Conservation (phyloP, 495 filamentous ascomycete species). For the Xylaria venustula region DNA sequence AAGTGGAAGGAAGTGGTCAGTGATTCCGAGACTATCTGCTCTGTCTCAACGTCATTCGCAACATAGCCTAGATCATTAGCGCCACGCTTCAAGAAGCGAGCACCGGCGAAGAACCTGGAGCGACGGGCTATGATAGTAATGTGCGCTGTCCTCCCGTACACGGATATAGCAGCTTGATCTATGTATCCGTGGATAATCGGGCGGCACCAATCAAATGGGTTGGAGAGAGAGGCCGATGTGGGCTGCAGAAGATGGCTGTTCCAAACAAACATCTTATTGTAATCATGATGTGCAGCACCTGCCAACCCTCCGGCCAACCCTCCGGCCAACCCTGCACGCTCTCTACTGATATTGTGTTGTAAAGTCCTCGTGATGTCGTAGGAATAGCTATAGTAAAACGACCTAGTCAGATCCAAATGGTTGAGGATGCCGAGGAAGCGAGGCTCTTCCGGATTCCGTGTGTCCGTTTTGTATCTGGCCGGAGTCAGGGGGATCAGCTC, state of each 20-base stretch:
- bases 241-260: conserved; percentile 86
- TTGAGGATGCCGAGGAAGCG: conserved; percentile 85
- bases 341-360: conserved; percentile 86
- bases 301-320: conserved; percentile 56
- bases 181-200: conserved; percentile 96
- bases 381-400: conserved; percentile 98
- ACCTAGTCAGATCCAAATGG: conserved; percentile 83
- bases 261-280: conserved; percentile 97
- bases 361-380: conserved; percentile 93
- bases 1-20: conserved; percentile 94
- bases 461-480: conserved; percentile 70
- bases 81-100: conserved; percentile 90
- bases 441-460: conserved; percentile 79
- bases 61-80: conserved; percentile 96
- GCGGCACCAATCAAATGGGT: conserved; percentile 91
- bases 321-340: conserved; percentile 71
- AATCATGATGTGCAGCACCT: conserved; percentile 59
- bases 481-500: conserved; percentile 83
- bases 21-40: conserved; percentile 95
- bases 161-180: conserved; percentile 80
- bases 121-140: conserved; percentile 91
- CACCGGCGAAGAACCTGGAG: conserved; percentile 91
- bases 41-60: conserved; percentile 98
- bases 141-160: conserved; percentile 82
- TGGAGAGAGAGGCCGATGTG: conserved; percentile 65